Conservation (phyloP, 225 moss, liverwort and hornwort species). For the Pseudisothecium myosuroides region DNA sequence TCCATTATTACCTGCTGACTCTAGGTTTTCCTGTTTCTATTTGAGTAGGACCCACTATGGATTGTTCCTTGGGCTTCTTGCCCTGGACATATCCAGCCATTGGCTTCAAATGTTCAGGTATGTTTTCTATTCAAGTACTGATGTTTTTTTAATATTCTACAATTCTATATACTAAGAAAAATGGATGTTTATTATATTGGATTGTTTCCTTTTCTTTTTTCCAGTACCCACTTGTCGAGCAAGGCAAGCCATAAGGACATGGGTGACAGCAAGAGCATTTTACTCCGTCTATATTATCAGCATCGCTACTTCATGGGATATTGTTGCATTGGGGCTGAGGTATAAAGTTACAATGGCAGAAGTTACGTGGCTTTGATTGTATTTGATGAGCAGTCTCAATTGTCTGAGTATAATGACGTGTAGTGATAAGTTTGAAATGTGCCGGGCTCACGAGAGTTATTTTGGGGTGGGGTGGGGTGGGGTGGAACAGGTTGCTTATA, state of each 20-base stretch:
- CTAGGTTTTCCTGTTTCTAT: not conserved
- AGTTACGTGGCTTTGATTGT: not conserved
- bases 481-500: slow-evolving; percentile 27
- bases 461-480: not conserved
- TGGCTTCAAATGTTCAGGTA: slow-evolving; percentile 99
- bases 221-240: slow-evolving; percentile 80
- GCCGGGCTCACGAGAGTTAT: not conserved
- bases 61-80: slow-evolving; percentile 74
- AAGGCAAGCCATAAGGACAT: slow-evolving; percentile 95
- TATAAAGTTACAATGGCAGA: not conserved
- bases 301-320: slow-evolving; percentile 91
- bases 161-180: not conserved
- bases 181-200: not conserved
- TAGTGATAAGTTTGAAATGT: not conserved
- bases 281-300: slow-evolving; percentile 76
- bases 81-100: slow-evolving; percentile 89
- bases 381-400: not conserved
- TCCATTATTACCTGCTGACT: not conserved
- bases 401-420: not conserved
- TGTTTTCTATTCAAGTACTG: not conserved
- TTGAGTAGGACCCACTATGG: slow-evolving; percentile 27
- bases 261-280: slow-evolving; percentile 77
- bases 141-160: not conserved
- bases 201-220: not conserved
- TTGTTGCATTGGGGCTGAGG: slow-evolving; percentile 84